Evolutionary conservation across 2,329 filamentous ascomycete genomes (phyloP), one percentile per base, ranked within the genome.

Genomic region (Fusarium sp.): DNA sequence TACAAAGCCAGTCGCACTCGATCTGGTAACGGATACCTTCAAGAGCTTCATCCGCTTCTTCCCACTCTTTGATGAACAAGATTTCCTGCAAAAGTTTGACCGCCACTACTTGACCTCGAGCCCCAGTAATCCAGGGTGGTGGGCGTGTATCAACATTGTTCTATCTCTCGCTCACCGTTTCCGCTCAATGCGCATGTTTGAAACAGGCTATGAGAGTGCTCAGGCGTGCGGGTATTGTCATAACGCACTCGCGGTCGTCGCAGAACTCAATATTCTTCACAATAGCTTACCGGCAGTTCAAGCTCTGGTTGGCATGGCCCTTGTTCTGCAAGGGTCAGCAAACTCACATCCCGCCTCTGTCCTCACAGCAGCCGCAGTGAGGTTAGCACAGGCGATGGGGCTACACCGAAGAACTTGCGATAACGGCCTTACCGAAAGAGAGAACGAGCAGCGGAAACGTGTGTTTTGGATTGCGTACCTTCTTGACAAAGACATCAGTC

Each of bases 401-500:
- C 50, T 79, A 37, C 77, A 79, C 25, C 73, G 74, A 57, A 66
- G 70, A 32, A 48, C 35, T 14, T 32, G 30, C 3, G 39, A 58
- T 14, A 43, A 50, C 27, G 8, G n/a, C n/a, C 56, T 78, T 27
- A 65, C 48, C 4, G 27, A 65, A 45, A 18, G 23, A 30, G 37
- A 78, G 59, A 63, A 50, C 3, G 69, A 78, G 37, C 60, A 70
- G 23, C 69, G 77, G n/a, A 69, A 65, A 27, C 69, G 73, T 14
- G 76, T 79, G 14, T 79, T 79, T 61, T 79, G 77, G 77, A 75
- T 72, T 16, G 67, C 68, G 14, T 79, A 76, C 48, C 41, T 71
- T 37, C 72, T 78, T 20, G 78, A 80, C 52, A 77, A 75, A 54
- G 76, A 80, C 30, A 70, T 80, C n/a, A 77, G 75, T 66, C 59